Evolutionary conservation across 805 yeast species (phyloP).

Genomic region (Sungouiozyma ichnusensis): DNA sequence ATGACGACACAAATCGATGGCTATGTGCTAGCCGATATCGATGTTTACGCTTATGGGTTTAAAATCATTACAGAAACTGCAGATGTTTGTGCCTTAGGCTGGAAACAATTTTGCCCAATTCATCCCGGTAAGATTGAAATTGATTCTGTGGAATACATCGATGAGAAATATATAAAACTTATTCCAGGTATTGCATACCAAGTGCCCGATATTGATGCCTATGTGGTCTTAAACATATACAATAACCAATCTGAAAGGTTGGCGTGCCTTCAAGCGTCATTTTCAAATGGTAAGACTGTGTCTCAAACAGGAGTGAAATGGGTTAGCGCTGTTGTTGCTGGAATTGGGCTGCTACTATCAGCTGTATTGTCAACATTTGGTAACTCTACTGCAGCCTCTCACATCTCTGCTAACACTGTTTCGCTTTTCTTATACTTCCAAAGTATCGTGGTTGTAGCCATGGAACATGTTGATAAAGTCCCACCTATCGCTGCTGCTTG

Average conservation of each 20-base stretch:
- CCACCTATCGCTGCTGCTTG: conserved; percentile 95
- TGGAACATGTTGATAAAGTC: conserved; percentile 76
- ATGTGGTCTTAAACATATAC: conserved; percentile 47
- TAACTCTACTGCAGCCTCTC: conserved; percentile 83
- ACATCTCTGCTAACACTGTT: conserved; percentile 81
- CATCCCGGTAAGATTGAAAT: conserved; percentile 74
- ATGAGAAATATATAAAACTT: conserved; percentile 38
- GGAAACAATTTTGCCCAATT: conserved; percentile 89
- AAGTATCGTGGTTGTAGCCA: conserved; percentile 70
- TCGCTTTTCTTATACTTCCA: conserved; percentile 84
- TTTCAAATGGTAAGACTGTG: conserved; percentile 72
- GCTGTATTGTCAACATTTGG: conserved; percentile 77
- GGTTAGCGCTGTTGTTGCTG: conserved; percentile 90
- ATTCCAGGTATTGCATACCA: conserved; percentile 81
- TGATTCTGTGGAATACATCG: conserved; percentile 56
- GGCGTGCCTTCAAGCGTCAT: conserved; percentile 69
- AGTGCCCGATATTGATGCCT: conserved; percentile 83
- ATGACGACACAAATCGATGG: conserved; percentile 60
- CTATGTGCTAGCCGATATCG: conserved; percentile 56
- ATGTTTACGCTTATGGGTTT: conserved; percentile 87
- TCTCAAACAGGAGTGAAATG: conserved; percentile 77
- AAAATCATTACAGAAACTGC: conserved; percentile 46
- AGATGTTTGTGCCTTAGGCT: conserved; percentile 51
- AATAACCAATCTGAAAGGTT: conserved; percentile 34
- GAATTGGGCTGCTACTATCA: conserved; percentile 72